Base-by-base conservation (phyloP, 495 filamentous ascomycete species). In the Hyaloscypha variabilis region DNA sequence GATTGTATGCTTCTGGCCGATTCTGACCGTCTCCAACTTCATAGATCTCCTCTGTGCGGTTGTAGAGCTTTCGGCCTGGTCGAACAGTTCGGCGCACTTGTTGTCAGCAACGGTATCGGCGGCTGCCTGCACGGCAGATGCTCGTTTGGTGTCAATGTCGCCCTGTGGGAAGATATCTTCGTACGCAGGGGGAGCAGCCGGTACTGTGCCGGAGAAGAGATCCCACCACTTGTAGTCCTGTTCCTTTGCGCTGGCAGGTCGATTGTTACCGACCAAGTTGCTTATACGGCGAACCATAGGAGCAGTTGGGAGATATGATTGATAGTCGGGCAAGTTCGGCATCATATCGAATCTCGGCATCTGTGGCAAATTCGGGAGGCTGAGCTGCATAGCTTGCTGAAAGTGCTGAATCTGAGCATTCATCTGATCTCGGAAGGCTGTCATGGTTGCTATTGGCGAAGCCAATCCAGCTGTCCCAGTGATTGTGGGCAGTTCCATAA, bases 391-490 rank as follows among this genome's bases (percentile, higher is more conserved):
- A 19, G 81, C 85, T 67, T 93, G 88, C 68, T 94, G 92, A 66
- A 93, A 82, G 42, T 93, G 88, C 59, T 94, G 90, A 69, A 95
- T 85, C 70, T 95, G 93, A 3, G 85, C 82, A 50, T 87, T 84
- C 21, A 96, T 77, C 58, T 92, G 89, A 59, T 94, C 90, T 63
- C 89, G 85, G 82, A 91, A 88, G 26, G 90, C 90, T 30, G 87
- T 79, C 75, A 92, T 84, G 28, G 88, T 73, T 21, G 89, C 85
- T 2, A 85, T 81, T 24, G 88, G 83, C 14, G 85, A 81, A 53
- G 83, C 81, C 5, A 79, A 74, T 10, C 76, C 67, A 30, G 69
- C 73, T 8, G 73, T 69, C n/a, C 64, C 29, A 3, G 54, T 57
- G 57, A 69, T 46, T 65, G 53, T 53, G 54, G 68, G 71, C 67